Base-by-base conservation (phyloP, 768 basidiomycete species). In the Hydnomerulius pinastri region DNA sequence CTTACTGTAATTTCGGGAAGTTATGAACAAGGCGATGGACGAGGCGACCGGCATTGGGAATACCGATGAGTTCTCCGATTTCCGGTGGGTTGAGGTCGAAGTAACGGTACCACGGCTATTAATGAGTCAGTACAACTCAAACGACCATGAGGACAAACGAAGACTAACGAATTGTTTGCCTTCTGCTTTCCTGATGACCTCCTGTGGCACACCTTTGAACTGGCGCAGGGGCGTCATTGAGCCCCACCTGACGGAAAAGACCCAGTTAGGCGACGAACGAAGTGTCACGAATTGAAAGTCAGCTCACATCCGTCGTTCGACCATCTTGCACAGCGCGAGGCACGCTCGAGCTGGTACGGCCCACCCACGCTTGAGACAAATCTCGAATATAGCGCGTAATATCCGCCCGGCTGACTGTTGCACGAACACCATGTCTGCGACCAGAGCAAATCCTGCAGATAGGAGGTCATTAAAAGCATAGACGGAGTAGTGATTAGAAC, bases 331-430 rank as follows among this genome's bases (percentile, higher is more conserved):
- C 50, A 99, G 71, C 53, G 93, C 89, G 24, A 98, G 78, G 4
- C 92, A 92, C 6, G 91, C 87, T 58, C 92, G 86, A 0, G 96
- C 93, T 0, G 95, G 92, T 1, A 88, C 79, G 2, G 97, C 92
- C 97, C 97, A 99, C n/a, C 95, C 95, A 36, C 94, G 86, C 72
- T 96, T 97, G 51, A 98, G 73, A 66, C 95, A 98, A 48, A 98
- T 99, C 70, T 99, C 96, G 59, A 94, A 98, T 64, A 99, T 90
- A 13, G 96, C 96, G 17, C 94, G 92, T 32, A 98, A 73, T 60
- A 98, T 97, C 79, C 92, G 88, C 42, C 97, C 97, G 2, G 97
- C 97, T 7, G 94, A 97, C 62, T 99, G 97, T 51, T 94, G 92
- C 3, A 99, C 89, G 63, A 94, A 98, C 8, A 99, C 92, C 91